These are phyloP conservation scores for Ceratocystis eucalypticola DNA, from an alignment of 2,329 filamentous ascomycete genomes.

Conservation along the genomic window DNA sequence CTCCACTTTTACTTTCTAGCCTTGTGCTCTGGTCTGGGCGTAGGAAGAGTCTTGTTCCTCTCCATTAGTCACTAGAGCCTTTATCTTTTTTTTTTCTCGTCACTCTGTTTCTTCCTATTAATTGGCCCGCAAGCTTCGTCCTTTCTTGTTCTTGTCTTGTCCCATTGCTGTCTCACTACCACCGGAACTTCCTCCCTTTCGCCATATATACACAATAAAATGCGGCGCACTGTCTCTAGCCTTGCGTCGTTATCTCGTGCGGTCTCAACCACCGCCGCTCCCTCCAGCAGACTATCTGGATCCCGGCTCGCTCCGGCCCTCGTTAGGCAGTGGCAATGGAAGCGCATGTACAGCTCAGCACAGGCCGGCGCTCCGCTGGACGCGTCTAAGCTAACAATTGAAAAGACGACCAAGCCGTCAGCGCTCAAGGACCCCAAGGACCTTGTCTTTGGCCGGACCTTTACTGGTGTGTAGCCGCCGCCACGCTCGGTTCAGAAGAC, in stretches of 20 bases:
- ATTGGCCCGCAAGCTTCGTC: neutral
- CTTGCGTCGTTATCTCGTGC: slow-evolving; percentile 12
- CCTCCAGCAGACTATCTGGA: neutral
- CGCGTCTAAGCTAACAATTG: slow-evolving; percentile 59
- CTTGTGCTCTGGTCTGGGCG: neutral
- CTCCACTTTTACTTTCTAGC: neutral
- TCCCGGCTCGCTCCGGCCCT: neutral
- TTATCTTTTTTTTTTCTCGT: neutral
- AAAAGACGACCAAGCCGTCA: slow-evolving; percentile 64
- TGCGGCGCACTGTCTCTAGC: slow-evolving; percentile 17
- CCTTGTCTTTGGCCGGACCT: slow-evolving; percentile 78
- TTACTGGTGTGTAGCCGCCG: slow-evolving; percentile 53
- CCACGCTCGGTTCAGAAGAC: neutral
- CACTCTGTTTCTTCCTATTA: neutral
- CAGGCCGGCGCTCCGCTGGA: slow-evolving; percentile 53
- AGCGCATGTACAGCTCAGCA: slow-evolving; percentile 25
- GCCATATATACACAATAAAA: neutral
- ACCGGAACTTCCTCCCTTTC: neutral
- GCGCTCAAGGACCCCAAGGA: slow-evolving; percentile 59
- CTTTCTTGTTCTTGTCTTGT: neutral
- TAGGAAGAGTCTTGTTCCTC: too few relatives aligned
- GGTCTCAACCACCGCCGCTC: slow-evolving; percentile 4
- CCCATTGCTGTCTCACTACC: neutral
- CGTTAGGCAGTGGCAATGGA: slow-evolving; percentile 11
- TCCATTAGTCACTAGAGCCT: neutral